Percentiles rank a stretch among this genome's conserved stretches.
These are phyloP conservation scores for Pseudoperonospora humuli DNA, from an alignment of 352 stramenopile species.

Conservation along the genomic window DNA sequence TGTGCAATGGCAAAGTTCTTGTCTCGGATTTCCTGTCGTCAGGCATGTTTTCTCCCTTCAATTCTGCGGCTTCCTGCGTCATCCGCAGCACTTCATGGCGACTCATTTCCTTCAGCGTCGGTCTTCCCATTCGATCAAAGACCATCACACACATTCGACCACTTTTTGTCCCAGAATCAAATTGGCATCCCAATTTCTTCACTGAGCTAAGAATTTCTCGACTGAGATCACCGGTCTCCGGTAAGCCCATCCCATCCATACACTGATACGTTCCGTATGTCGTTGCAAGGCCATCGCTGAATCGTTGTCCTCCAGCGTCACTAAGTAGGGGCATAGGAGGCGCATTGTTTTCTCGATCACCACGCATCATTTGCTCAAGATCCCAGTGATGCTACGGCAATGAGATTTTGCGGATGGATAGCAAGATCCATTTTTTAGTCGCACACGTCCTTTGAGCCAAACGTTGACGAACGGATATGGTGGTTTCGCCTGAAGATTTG, in stretches of 20 bases:
- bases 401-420: background rate
- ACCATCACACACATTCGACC: constrained; percentile 31
- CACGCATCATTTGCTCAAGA: constrained; percentile 5
- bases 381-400: constrained; percentile 1
- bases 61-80: constrained; percentile 39
- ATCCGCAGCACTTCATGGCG: constrained; percentile 47
- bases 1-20: constrained; percentile 5
- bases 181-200: constrained; percentile 34
- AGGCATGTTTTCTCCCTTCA: constrained; percentile 14
- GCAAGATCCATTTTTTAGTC: background rate
- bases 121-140: constrained; percentile 44
- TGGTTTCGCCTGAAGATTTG: constrained; percentile 5
- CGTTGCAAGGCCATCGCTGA: constrained; percentile 13
- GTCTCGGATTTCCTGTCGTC: constrained; percentile 6
- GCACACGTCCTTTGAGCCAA: constrained; percentile 2
- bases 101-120: constrained; percentile 44
- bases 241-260: constrained; percentile 11
- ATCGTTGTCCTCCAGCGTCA: background rate
- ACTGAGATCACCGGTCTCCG: constrained; percentile 6
- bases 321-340: constrained; percentile 15
- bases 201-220: constrained; percentile 13
- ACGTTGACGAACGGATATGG: background rate
- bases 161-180: constrained; percentile 30
- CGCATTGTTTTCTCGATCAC: constrained; percentile 4
- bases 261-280: constrained; percentile 25